Percentiles rank a stretch among this genome's conserved stretches.
Evolutionary conservation across 2,329 filamentous ascomycete genomes (phyloP).

Genomic region (Stagonosporopsis cucurbitacearum): DNA sequence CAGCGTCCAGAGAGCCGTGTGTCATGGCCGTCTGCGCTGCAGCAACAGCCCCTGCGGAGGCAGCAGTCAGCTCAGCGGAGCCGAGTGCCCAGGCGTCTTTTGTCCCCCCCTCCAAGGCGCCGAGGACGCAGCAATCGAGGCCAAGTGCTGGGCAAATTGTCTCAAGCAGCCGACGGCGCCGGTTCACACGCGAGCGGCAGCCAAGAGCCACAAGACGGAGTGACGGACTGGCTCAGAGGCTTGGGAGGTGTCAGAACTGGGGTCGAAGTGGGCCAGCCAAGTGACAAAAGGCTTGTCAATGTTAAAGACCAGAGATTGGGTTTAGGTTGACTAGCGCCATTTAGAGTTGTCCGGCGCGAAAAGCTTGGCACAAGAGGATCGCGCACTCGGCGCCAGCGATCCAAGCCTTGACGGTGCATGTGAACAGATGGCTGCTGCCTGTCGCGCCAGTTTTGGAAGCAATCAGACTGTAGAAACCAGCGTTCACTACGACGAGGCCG

Average conservation of each 20-base stretch:
- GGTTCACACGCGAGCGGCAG: constrained; percentile 19
- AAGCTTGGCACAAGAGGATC: constrained; percentile 34
- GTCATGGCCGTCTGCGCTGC: constrained; percentile 4
- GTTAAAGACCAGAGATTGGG: constrained; percentile 44
- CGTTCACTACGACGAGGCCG: not conserved
- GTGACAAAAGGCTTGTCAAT: constrained; percentile 44
- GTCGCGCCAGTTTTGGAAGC: not conserved
- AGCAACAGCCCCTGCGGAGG: not conserved
- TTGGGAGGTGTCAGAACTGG: constrained; percentile 38
- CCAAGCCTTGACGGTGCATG: constrained; percentile 16
- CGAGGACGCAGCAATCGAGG: constrained; percentile 26
- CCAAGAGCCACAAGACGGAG: constrained; percentile 39
- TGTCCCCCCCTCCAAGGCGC: constrained; percentile 28
- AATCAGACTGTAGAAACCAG: not conserved
- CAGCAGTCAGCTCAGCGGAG: constrained; percentile 22
- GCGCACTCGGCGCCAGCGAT: constrained; percentile 30
- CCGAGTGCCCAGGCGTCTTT: constrained; percentile 18
- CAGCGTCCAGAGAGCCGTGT: constrained; percentile 10
- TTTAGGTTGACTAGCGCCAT: constrained; percentile 41
- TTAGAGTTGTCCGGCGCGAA: constrained; percentile 30
- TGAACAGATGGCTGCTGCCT: constrained; percentile 16
- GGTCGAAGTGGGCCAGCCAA: constrained; percentile 29
- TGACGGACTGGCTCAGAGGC: constrained; percentile 29
- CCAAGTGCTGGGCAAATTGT: constrained; percentile 37
- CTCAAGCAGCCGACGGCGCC: constrained; percentile 17